A percentile compares a stretch with the other conserved stretches of the same genome.
Conservation (phyloP, 345 rosid species). For the Citrus medica region DNA sequence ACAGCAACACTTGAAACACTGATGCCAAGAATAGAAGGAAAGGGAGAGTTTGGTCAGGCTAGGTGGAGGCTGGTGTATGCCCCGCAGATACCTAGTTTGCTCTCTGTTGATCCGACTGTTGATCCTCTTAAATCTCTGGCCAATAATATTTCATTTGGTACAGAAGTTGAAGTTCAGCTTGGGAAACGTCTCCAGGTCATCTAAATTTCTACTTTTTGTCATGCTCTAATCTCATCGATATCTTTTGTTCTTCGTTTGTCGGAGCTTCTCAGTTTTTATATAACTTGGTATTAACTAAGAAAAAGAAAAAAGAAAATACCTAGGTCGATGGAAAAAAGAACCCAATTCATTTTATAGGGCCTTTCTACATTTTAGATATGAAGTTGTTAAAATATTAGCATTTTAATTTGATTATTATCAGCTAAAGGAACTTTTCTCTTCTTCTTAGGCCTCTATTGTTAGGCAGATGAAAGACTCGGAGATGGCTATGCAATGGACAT, state of each 20-base stretch:
- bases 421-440: background rate
- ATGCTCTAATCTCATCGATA: background rate
- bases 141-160: conserved; percentile 78
- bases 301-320: background rate
- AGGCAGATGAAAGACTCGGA: conserved; percentile 98
- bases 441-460: conserved; percentile 71
- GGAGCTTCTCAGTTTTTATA: background rate
- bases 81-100: conserved; percentile 97
- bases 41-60: conserved; percentile 92
- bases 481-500: conserved; percentile 97
- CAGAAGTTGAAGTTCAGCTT: conserved; percentile 95
- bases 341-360: background rate
- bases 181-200: conserved; percentile 94
- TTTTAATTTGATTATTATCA: background rate
- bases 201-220: background rate
- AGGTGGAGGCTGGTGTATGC: conserved; percentile 99
- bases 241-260: background rate
- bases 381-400: background rate
- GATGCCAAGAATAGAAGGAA: conserved; percentile 98
- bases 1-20: conserved; percentile 88
- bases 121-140: conserved; percentile 96
- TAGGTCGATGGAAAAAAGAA: background rate
- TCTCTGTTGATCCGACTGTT: conserved; percentile 86
- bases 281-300: background rate
- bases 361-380: background rate